Conservation (phyloP, 371 early-diverging fungal species). For the Phascolomyces articulosus region DNA sequence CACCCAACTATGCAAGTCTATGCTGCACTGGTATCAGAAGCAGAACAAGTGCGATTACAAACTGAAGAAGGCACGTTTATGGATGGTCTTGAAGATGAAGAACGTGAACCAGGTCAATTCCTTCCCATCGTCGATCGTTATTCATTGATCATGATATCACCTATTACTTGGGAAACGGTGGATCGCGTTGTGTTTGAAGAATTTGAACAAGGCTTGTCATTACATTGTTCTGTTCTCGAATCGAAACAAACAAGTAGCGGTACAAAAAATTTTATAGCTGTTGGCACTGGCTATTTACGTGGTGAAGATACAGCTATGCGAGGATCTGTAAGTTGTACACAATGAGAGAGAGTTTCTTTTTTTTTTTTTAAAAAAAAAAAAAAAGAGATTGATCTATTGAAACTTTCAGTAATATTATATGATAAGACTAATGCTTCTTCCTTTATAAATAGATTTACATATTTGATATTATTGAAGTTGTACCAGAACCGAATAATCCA, state of each 20-base stretch:
- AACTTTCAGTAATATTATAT: too few relatives aligned
- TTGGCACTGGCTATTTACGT: constrained; percentile 88
- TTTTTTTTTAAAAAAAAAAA: too few relatives aligned
- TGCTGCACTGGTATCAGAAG: constrained; percentile 72
- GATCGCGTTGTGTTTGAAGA: constrained; percentile 81
- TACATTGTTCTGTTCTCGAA: constrained; percentile 83
- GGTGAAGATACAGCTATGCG: constrained; percentile 95
- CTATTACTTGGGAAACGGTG: constrained; percentile 94
- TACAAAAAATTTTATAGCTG: constrained; percentile 83
- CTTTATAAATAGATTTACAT: constrained; percentile 83
- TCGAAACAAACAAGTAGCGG: constrained; percentile 89
- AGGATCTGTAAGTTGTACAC: constrained; percentile 70
- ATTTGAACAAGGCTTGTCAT: constrained; percentile 85
- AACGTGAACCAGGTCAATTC: constrained; percentile 50
- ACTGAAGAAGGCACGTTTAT: constrained; percentile 70
- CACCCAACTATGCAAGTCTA: constrained; percentile 85
- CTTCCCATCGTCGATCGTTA: constrained; percentile 69
- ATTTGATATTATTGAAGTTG: constrained; percentile 97
- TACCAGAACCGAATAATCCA: constrained; percentile 95
- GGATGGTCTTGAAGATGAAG: constrained; percentile 40
- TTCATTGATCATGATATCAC: constrained; percentile 87
- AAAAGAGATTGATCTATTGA: too few relatives aligned
- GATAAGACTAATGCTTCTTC: too few relatives aligned
- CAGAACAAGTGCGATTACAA: constrained; percentile 64
- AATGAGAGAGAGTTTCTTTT: too few relatives aligned